Evolutionary conservation across 1,284 basidiomycete genomes (phyloP).

Genomic region (Pseudozyma pruni): DNA sequence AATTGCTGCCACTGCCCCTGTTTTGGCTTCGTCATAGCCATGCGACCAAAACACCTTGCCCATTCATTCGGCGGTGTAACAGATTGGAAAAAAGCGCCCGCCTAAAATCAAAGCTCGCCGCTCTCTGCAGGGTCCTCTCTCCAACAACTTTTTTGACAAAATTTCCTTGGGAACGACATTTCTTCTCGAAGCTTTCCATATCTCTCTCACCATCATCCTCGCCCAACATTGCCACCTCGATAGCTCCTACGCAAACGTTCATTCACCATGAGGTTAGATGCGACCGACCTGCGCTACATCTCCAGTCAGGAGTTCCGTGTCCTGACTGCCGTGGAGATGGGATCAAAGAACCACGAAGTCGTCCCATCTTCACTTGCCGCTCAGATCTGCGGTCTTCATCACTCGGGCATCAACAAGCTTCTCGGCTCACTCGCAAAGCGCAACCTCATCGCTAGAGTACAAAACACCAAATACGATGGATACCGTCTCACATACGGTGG

Average conservation of each 20-base stretch:
- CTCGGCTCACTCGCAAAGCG: slow-evolving; percentile 90
- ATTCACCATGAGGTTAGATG: slow-evolving; percentile 82
- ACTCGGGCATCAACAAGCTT: slow-evolving; percentile 92
- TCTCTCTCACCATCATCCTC: slow-evolving; percentile 1
- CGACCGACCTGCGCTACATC: slow-evolving; percentile 92
- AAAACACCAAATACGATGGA: slow-evolving; percentile 94
- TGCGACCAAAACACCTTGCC: no score
- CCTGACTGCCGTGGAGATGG: slow-evolving; percentile 94
- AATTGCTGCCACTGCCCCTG: background rate
- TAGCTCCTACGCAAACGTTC: background rate
- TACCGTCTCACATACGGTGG: slow-evolving; percentile 97
- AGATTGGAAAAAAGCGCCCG: background rate
- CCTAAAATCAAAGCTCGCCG: no score
- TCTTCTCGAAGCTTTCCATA: background rate
- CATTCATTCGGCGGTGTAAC: slow-evolving; percentile 3
- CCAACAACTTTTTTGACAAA: no score
- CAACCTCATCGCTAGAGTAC: slow-evolving; percentile 87
- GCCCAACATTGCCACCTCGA: background rate
- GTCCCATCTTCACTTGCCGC: slow-evolving; percentile 89
- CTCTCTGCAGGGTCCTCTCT: no score
- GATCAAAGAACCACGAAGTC: slow-evolving; percentile 96
- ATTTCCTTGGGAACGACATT: background rate
- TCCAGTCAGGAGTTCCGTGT: slow-evolving; percentile 93
- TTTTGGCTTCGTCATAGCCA: background rate
- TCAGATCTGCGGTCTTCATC: slow-evolving; percentile 88